These are phyloP conservation scores for Exidia glandulosa DNA, from an alignment of 768 basidiomycete genomes.

Conservation along the genomic window DNA sequence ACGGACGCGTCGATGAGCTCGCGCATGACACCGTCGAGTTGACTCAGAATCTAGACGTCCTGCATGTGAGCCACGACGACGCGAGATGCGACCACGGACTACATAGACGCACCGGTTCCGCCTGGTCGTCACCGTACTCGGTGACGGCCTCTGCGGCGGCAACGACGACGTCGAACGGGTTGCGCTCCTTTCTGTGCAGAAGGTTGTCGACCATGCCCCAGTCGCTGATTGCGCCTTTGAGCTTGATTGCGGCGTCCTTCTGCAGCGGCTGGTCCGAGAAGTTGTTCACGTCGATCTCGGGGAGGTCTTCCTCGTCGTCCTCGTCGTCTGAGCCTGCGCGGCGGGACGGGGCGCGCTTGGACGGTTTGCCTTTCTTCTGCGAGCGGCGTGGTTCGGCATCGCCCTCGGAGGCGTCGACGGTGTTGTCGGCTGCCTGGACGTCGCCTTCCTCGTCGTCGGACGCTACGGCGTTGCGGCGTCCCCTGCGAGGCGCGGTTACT, in stretches of 20 bases:
- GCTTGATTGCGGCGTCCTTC: slow-evolving; percentile 36
- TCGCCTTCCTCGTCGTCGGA: background rate
- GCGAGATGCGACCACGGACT: background rate
- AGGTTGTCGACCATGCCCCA: slow-evolving; percentile 29
- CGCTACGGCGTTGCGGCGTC: background rate
- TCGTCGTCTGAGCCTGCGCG: slow-evolving; percentile 14
- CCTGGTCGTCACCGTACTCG: slow-evolving; percentile 9
- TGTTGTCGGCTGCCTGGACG: background rate
- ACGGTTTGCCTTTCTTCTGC: background rate
- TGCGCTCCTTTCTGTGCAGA: background rate
- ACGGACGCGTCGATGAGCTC: slow-evolving; percentile 54
- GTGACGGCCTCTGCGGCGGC: slow-evolving; percentile 8
- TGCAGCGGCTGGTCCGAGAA: slow-evolving; percentile 59
- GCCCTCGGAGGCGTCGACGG: background rate
- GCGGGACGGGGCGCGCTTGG: background rate
- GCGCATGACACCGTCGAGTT: slow-evolving; percentile 59
- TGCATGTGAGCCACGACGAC: background rate
- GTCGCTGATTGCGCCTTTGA: slow-evolving; percentile 49
- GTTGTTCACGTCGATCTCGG: slow-evolving; percentile 43
- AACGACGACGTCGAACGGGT: background rate
- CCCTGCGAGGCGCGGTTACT: background rate
- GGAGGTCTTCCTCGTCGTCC: slow-evolving; percentile 18
- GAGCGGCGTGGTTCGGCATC: background rate
- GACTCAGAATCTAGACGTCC: slow-evolving; percentile 21
- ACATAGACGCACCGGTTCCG: background rate